Evolutionary conservation across 192 early-diverging fungal species (phyloP).

Genomic region (Backusella mclennaniae): DNA sequence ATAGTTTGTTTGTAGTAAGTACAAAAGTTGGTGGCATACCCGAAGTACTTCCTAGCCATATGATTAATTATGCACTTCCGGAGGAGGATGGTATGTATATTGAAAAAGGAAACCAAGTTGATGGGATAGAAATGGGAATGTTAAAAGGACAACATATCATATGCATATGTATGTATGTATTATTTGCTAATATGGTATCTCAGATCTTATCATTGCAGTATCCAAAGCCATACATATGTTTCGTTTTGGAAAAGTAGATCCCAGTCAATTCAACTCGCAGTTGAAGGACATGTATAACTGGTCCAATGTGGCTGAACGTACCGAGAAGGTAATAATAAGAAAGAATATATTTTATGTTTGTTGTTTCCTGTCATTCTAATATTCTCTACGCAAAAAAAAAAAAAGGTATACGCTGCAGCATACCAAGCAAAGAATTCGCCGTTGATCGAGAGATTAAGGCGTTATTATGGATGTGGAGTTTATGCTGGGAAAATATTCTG

Average conservation of each 20-base stretch:
- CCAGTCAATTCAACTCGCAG: conserved; percentile 71
- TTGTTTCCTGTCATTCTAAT: not conserved
- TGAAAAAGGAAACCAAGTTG: not conserved
- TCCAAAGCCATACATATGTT: conserved; percentile 71
- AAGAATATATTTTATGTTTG: not conserved
- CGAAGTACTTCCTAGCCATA: conserved; percentile 89
- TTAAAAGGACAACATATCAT: not conserved
- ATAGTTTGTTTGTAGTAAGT: conserved; percentile 86
- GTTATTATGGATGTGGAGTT: conserved; percentile 85
- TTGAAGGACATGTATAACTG: conserved; percentile 96
- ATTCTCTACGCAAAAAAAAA: not conserved
- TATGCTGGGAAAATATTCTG: conserved; percentile 90
- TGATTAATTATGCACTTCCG: conserved; percentile 90
- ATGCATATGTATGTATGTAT: conserved; percentile 5
- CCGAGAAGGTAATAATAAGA: conserved; percentile 59
- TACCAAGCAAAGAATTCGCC: conserved; percentile 63
- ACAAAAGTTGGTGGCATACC: conserved; percentile 97
- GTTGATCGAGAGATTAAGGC: conserved; percentile 47
- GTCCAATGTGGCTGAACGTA: conserved; percentile 92
- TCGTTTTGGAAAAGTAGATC: conserved; percentile 59
- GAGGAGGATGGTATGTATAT: conserved; percentile 71
- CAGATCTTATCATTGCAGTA: conserved; percentile 71
- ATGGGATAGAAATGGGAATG: no score
- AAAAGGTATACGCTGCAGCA: conserved; percentile 74
- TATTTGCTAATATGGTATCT: not conserved